Evolutionary conservation across 75 land plant genomes (phyloP), one percentile per base, ranked within the genome.

Genomic region (Selaginella tamariscina): DNA sequence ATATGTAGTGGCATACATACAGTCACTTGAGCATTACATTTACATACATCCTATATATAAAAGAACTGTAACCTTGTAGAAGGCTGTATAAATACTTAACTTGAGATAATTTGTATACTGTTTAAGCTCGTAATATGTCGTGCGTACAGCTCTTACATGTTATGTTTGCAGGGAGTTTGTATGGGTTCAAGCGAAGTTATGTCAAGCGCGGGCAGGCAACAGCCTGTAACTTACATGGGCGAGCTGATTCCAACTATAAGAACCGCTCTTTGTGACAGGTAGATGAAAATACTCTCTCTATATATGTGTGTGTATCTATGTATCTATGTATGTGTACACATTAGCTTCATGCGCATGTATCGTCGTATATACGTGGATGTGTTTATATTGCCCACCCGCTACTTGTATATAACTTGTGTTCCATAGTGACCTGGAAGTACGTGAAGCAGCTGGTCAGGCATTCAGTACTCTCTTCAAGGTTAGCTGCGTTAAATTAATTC

Each of bases 401-500:
- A 64, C 20, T 70, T 9, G 32, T 56, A 29, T 32, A 18, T 26
- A 15, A 1, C 24, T 39, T 59, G 28, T 30, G 26, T 30, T 32
- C 23, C 31, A 69, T 76, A 93, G 98, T 69, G 71, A 32, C 32
- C 67, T 75, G 18, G 99, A 91, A 73, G 99, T 95, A 65, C 91
- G 99, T 62, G 99, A 91, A 69, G 87, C 96, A 56, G 99, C 96
- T 56, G 92, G 92, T 65, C 56, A 86, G 56, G 99, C 99, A 30
- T 95, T 95, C 71, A 91, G 96, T 73, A 95, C 99, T 29, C 87
- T 95, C 27, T 95, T 83, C 76, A 95, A 91, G 99, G 99, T 72
- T 29, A 13, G 21, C 49, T n/a, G n/a, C n/a, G 29, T 54, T 49
- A 62, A 20, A 30, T 69, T 24, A 1, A 20, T 68, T n/a, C 67